phyloP scores from a whole-genome alignment of 371 early-diverging fungal genomes.

The Mucor lusitanicus region DNA sequence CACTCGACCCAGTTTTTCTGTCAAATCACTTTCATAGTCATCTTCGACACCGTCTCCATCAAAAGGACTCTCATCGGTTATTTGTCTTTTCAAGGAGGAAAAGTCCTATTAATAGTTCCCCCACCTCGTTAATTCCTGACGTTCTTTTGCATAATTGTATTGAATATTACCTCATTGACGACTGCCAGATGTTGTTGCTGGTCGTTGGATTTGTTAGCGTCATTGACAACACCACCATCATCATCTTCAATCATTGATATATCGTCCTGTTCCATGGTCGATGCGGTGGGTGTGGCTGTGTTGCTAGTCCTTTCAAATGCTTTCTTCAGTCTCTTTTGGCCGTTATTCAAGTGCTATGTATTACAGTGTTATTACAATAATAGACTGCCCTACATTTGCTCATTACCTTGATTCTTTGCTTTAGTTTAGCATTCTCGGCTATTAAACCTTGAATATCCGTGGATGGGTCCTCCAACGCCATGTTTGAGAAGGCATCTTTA shows the following conservation, averaged over 20 bases:
- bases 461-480: slow-evolving; percentile 10
- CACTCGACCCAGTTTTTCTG: neutral
- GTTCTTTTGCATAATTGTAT: slow-evolving; percentile 3
- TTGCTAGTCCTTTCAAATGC: slow-evolving; percentile 29
- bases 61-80: neutral
- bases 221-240: neutral
- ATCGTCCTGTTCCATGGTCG: neutral
- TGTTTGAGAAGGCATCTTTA: slow-evolving; percentile 9
- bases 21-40: slow-evolving; percentile 4
- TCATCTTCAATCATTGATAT: neutral
- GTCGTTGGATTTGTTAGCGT: neutral
- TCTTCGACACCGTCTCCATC: neutral
- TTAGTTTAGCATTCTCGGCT: slow-evolving; percentile 33
- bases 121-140: neutral
- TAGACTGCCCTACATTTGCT: neutral
- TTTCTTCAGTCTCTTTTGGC: slow-evolving; percentile 29
- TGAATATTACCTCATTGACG: slow-evolving; percentile 13
- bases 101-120: neutral
- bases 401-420: slow-evolving; percentile 31
- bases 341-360: slow-evolving; percentile 24
- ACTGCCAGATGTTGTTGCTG: neutral
- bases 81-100: neutral
- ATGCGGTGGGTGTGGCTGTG: neutral
- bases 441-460: slow-evolving; percentile 29
- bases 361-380: neutral